Evolutionary conservation across 768 basidiomycete species (phyloP).

Genomic region (Boletus speciosus): DNA sequence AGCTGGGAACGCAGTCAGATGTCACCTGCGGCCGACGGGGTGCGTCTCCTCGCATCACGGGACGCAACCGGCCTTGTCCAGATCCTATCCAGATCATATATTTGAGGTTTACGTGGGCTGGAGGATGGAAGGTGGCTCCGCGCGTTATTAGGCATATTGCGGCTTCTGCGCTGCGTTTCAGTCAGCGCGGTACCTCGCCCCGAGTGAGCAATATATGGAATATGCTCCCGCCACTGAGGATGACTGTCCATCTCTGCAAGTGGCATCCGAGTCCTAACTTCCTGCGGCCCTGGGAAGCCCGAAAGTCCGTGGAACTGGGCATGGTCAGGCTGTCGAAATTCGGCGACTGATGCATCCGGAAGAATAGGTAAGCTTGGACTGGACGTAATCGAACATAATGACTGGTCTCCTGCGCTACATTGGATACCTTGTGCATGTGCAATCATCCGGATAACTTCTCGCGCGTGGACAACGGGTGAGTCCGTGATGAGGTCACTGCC

Average conservation of each 20-base stretch:
- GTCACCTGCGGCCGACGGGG: constrained; percentile 32
- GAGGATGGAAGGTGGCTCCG: constrained; percentile 14
- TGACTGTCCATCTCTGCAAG: constrained; percentile 6
- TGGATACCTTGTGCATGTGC: constrained; percentile 8
- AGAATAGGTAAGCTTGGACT: constrained; percentile 3
- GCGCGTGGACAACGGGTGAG: constrained; percentile 27
- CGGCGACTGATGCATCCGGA: constrained; percentile 9
- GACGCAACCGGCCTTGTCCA: constrained; percentile 22
- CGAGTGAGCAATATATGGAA: constrained; percentile 1
- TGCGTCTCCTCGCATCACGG: constrained; percentile 29
- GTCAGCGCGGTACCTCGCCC: not conserved
- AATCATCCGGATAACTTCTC: constrained; percentile 7
- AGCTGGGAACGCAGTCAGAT: constrained; percentile 17
- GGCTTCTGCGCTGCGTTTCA: constrained; percentile 5
- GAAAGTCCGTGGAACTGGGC: constrained; percentile 24
- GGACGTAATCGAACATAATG: constrained; percentile 6
- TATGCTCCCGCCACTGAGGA: constrained; percentile 7
- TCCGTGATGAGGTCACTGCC: constrained; percentile 12
- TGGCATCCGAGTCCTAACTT: constrained; percentile 3
- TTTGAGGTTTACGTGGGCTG: constrained; percentile 18
- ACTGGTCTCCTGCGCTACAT: constrained; percentile 11
- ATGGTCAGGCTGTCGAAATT: constrained; percentile 5
- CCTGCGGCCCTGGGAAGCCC: constrained; percentile 24
- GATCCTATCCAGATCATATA: constrained; percentile 22
- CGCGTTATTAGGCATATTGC: constrained; percentile 12